phyloP scores from a whole-genome alignment of 257 asterid genomes.

The Cynanchum wilfordii region DNA sequence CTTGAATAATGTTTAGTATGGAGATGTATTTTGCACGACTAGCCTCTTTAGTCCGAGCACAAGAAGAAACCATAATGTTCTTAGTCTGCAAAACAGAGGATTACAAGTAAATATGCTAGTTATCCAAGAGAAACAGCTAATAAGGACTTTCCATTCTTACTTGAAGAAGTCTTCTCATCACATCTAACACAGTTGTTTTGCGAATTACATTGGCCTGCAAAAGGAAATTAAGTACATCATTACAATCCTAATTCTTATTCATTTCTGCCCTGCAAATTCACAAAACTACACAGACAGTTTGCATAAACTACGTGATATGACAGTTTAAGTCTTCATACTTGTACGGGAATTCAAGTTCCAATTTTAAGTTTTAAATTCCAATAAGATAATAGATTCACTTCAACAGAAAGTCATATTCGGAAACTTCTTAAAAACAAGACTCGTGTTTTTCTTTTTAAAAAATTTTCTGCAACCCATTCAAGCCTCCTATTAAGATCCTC shows the following conservation, averaged over 20 bases:
- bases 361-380: background rate
- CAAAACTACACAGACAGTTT: background rate
- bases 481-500: too few species aligned
- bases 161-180: conserved; percentile 99
- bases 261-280: background rate
- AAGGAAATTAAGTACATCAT: conserved; percentile 17
- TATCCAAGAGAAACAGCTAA: conserved; percentile 11
- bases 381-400: background rate
- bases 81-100: conserved; percentile 61
- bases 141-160: conserved; percentile 34
- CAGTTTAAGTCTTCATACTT: background rate
- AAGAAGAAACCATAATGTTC: conserved; percentile 94
- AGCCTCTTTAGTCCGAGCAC: conserved; percentile 91
- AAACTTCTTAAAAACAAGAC: background rate
- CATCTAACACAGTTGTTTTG: conserved; percentile 96
- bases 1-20: conserved; percentile 90
- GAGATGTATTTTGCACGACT: conserved; percentile 98
- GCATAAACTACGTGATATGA: background rate
- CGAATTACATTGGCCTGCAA: conserved; percentile 94
- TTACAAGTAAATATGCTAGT: conserved; percentile 18
- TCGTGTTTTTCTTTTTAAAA: background rate
- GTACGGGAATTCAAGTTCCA: background rate
- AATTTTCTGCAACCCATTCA: background rate
- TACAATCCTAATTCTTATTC: background rate
- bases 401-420: too few species aligned